Conservation (phyloP, 345 rosid genomes). For the Rhodamnia rubescens region DNA sequence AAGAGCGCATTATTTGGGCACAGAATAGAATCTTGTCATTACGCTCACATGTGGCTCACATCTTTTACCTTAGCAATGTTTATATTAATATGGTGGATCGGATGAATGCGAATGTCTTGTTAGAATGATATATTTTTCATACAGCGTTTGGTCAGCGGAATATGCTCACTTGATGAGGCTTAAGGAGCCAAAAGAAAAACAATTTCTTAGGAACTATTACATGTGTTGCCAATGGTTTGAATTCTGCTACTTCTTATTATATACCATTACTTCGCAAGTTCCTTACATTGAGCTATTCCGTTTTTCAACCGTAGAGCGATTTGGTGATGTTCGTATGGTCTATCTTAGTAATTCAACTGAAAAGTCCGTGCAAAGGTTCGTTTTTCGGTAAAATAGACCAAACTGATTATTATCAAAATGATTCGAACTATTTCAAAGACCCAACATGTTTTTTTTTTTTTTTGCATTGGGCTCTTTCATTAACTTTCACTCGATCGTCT, state of each 20-base stretch:
- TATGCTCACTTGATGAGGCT: neutral
- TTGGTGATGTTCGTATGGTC: neutral
- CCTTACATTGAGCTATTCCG: neutral
- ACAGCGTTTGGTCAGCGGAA: neutral
- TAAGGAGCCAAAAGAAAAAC: neutral
- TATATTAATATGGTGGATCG: too few species aligned
- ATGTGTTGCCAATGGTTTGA: neutral
- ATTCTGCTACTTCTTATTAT: neutral
- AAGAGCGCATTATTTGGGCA: too few species aligned
- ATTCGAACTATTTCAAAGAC: too few species aligned
- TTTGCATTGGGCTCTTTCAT: too few species aligned
- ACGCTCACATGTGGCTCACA: too few species aligned
- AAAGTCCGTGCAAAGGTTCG: neutral
- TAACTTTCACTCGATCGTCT: neutral
- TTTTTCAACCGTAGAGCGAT: neutral
- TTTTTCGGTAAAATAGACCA: neutral
- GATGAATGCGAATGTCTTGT: too few species aligned
- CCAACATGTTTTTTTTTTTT: too few species aligned
- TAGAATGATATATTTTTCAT: too few species aligned
- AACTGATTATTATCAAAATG: too few species aligned
- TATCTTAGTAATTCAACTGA: neutral
- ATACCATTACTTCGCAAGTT: neutral
- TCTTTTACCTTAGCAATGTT: too few species aligned
- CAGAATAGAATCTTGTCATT: too few species aligned
- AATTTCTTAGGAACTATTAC: too few species aligned